phyloP scores from a whole-genome alignment of 495 filamentous ascomycete genomes.

The Thermothielavioides terrestris region DNA sequence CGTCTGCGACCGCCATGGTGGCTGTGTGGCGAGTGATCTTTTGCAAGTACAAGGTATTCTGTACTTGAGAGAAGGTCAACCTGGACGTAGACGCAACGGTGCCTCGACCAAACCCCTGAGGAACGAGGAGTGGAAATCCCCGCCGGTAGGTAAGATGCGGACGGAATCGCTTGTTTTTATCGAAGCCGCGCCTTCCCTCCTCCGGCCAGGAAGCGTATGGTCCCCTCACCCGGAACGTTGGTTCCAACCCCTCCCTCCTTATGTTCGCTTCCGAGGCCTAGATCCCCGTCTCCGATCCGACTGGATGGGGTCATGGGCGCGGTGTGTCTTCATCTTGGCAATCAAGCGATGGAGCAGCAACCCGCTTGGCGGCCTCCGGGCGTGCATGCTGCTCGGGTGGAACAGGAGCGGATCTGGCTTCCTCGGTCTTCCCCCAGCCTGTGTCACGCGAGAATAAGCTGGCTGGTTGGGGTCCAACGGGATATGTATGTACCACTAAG shows the following conservation, averaged over 20 bases:
- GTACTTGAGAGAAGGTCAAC: neutral
- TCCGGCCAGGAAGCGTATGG: neutral
- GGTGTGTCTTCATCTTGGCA: neutral
- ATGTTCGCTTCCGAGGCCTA: neutral
- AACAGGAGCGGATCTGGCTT: too few relatives aligned
- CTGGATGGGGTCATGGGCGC: neutral
- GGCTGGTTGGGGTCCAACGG: neutral
- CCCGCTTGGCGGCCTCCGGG: neutral
- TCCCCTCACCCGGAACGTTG: slow-evolving; percentile 1
- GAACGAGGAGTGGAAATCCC: too few relatives aligned
- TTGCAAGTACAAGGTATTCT: neutral
- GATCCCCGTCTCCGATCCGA: slow-evolving; percentile 2
- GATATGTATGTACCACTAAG: neutral
- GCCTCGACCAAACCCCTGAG: neutral
- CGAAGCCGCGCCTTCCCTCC: neutral
- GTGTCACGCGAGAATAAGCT: neutral
- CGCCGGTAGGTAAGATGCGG: too few relatives aligned
- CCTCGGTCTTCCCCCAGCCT: too few relatives aligned
- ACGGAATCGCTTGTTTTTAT: too few relatives aligned
- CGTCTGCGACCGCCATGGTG: neutral
- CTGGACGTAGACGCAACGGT: neutral
- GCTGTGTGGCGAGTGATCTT: neutral
- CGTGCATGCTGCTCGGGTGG: too few relatives aligned
- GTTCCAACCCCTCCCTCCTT: neutral
- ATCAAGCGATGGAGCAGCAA: too few relatives aligned